Conservation (phyloP, 495 filamentous ascomycete genomes). For the Lasiosphaeris hirsuta region DNA sequence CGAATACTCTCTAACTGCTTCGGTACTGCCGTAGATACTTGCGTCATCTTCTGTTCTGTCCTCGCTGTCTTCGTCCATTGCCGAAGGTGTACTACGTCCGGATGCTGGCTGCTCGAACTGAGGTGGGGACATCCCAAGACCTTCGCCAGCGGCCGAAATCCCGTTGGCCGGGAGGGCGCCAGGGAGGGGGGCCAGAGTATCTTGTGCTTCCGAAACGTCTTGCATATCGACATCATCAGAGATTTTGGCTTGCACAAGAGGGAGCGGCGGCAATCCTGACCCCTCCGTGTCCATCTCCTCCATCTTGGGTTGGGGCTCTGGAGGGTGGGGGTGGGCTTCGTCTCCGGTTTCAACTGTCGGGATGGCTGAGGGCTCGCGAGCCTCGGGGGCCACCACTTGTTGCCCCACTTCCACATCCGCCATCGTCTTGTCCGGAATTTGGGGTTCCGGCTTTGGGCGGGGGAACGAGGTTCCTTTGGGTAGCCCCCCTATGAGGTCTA, state of each 20-base stretch:
- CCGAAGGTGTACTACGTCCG: slow-evolving; percentile 15
- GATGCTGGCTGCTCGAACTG: slow-evolving; percentile 17
- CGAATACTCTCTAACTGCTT: slow-evolving; percentile 43
- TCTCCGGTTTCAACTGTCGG: slow-evolving; percentile 30
- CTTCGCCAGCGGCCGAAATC: slow-evolving; percentile 1
- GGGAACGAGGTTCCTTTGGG: slow-evolving; percentile 26
- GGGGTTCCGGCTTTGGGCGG: slow-evolving; percentile 11
- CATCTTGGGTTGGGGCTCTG: slow-evolving; percentile 34
- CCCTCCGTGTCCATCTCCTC: slow-evolving; percentile 40
- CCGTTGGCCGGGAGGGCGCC: slow-evolving; percentile 39
- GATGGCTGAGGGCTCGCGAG: slow-evolving; percentile 27
- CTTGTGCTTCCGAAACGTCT: slow-evolving; percentile 38
- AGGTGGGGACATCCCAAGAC: slow-evolving; percentile 11
- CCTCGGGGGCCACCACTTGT: slow-evolving; percentile 18
- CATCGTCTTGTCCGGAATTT: not conserved
- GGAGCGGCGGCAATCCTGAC: slow-evolving; percentile 27
- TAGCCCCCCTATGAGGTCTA: slow-evolving; percentile 34
- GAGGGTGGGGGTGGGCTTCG: slow-evolving; percentile 13
- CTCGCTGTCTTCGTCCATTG: slow-evolving; percentile 40
- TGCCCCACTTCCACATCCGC: slow-evolving; percentile 1
- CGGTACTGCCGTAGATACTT: slow-evolving; percentile 51
- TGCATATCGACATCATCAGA: slow-evolving; percentile 38
- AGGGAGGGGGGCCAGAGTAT: slow-evolving; percentile 44
- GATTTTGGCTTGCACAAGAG: slow-evolving; percentile 25
- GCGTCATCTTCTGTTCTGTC: slow-evolving; percentile 62